Conservation (phyloP, 768 basidiomycete species). For the Lyophyllum semitale region DNA sequence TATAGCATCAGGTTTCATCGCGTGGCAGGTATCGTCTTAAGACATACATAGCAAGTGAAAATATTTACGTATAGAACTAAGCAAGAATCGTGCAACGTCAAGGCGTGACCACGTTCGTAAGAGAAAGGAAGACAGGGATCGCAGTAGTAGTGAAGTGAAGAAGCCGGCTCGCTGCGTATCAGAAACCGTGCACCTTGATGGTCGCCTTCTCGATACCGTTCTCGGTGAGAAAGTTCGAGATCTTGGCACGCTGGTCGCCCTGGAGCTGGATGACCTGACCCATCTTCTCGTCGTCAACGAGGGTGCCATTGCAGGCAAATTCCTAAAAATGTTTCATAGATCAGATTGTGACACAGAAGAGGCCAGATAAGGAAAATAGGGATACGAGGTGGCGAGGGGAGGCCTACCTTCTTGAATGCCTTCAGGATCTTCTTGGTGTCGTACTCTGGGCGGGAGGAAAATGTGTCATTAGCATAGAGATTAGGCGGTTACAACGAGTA, state of each 20-base stretch:
- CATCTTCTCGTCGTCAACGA: slow-evolving; percentile 94
- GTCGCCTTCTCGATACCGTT: slow-evolving; percentile 76
- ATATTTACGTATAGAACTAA: slow-evolving; percentile 18
- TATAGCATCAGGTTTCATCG: slow-evolving; percentile 6
- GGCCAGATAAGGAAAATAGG: not conserved
- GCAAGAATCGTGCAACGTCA: slow-evolving; percentile 1
- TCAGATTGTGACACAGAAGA: not conserved
- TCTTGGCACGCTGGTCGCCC: slow-evolving; percentile 94
- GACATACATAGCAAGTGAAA: slow-evolving; percentile 25
- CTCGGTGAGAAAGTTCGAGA: slow-evolving; percentile 82
- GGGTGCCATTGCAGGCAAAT: slow-evolving; percentile 97
- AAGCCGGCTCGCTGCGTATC: slow-evolving; percentile 24
- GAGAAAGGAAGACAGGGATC: not conserved
- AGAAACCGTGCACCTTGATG: slow-evolving; percentile 91
- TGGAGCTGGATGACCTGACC: slow-evolving; percentile 98
- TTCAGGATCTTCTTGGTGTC: slow-evolving; percentile 98
- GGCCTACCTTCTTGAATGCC: slow-evolving; percentile 92
- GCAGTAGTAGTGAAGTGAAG: slow-evolving; percentile 4
- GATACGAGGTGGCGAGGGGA: not conserved
- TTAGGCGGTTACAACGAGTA: not conserved
- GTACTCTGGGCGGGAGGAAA: slow-evolving; percentile 65
- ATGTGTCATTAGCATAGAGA: slow-evolving; percentile 10
- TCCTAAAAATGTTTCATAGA: slow-evolving; percentile 51
- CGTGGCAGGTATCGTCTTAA: slow-evolving; percentile 18
- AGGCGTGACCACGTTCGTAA: not conserved